Evolutionary conservation across 495 filamentous ascomycete genomes (phyloP).

Genomic region (Sporormia fimetaria): DNA sequence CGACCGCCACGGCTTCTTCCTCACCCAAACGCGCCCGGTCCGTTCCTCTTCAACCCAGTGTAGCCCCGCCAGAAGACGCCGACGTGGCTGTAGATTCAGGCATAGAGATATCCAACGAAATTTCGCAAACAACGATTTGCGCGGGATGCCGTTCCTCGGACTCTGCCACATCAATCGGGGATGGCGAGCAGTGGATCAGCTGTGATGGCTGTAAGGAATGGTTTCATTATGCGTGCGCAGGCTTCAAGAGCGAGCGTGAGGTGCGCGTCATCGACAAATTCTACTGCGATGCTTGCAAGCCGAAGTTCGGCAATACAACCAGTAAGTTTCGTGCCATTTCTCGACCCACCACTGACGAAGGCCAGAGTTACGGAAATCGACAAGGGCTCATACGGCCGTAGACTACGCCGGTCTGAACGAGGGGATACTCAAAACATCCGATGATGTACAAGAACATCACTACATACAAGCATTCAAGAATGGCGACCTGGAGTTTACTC

Average conservation of each 20-base stretch:
- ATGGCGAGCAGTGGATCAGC: conserved; percentile 48
- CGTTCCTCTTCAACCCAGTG: conserved; percentile 21
- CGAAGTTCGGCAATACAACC: conserved; percentile 52
- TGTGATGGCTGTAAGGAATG: conserved; percentile 67
- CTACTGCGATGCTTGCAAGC: conserved; percentile 51
- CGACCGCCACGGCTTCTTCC: background rate
- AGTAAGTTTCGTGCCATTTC: conserved; percentile 41
- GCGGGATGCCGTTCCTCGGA: conserved; percentile 31
- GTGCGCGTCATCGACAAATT: conserved; percentile 63
- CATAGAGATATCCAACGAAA: background rate
- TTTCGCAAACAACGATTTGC: conserved; percentile 27
- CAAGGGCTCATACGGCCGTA: conserved; percentile 56
- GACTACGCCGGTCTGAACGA: conserved; percentile 67
- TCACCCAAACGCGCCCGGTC: conserved; percentile 24
- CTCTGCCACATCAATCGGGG: conserved; percentile 25
- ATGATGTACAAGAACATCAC: conserved; percentile 59
- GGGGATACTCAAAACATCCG: conserved; percentile 58
- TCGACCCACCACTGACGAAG: conserved; percentile 4
- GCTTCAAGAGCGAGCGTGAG: conserved; percentile 58
- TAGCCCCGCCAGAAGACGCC: background rate
- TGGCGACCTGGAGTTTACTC: conserved; percentile 50
- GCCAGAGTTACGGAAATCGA: conserved; percentile 36
- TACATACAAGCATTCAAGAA: conserved; percentile 63
- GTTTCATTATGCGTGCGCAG: conserved; percentile 65
- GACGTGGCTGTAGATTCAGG: background rate